Evolutionary conservation across 176 grass and related monocot species (phyloP).

Genomic region (Musa troglodytarum): DNA sequence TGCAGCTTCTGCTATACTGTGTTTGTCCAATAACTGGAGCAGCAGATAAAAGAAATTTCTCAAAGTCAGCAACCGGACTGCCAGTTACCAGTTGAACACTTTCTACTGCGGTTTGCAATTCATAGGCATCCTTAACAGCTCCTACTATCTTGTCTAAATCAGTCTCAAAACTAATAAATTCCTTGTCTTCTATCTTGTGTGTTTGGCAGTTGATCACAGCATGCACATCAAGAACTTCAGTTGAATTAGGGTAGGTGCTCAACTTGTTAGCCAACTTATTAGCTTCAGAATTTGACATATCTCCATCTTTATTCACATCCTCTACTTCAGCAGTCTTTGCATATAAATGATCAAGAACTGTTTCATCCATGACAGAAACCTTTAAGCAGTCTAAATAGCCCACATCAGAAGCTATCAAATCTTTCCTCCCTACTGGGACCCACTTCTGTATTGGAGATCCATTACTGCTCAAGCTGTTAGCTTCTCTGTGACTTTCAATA

Average conservation of each 20-base stretch:
- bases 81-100: conserved; percentile 29
- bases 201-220: conserved; percentile 7
- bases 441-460: conserved; percentile 3
- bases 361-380: neutral
- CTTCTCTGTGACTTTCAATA: neutral
- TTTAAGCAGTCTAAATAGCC: neutral
- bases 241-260: neutral
- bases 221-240: conserved; percentile 1
- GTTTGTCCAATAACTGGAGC: conserved; percentile 44
- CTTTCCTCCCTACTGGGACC: conserved; percentile 15
- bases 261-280: neutral
- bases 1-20: conserved; percentile 18
- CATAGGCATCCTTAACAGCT: conserved; percentile 34
- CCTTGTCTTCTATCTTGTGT: conserved; percentile 18
- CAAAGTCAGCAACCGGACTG: conserved; percentile 49
- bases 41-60: conserved; percentile 44
- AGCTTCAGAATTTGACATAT: neutral
- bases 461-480: neutral
- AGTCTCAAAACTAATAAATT: conserved; percentile 23
- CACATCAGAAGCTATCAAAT: neutral
- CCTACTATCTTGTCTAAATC: conserved; percentile 47
- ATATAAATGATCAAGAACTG: neutral
- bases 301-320: neutral
- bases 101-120: conserved; percentile 14
- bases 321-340: neutral